Evolutionary conservation across 257 asterid species (phyloP), one percentile per base, ranked within the genome.

Genomic region (Fraxinus anomala): DNA sequence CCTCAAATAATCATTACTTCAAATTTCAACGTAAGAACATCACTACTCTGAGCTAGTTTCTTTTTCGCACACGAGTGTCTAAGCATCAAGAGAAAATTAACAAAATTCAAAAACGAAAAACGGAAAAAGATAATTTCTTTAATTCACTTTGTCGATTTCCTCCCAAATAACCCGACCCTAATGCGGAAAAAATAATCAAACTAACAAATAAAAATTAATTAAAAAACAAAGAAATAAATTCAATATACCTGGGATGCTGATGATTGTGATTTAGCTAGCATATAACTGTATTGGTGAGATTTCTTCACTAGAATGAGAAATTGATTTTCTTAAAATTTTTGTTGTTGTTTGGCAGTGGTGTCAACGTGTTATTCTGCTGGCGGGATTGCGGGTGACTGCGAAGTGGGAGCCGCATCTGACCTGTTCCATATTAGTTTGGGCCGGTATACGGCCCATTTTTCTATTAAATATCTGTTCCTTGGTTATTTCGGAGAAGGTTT

Each of bases 231-330:
- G 74, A 24, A 33, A 75, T 66, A 26, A 76, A 17, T 34, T 42
- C 40, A 74, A 81, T 76, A 77, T 83, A 93, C 98, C 98, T 80
- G 87, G 77, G 89, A 73, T 11, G 85, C 66, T 26, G 86, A 73
- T 33, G 79, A 51, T 73, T 79, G 84, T 44, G 83, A 70, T 78
- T 93, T 93, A 6, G 90, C 82, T 39, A 86, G 81, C 97, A 92
- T 88, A 16, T 6, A 68, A 70, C 13, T 67, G 14, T 33, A 63
- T 63, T 63, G 34, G 34, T 74, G 73, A 77, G 73, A 24, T 3
- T 24, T 47, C 79, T 59, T 78, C 70, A 5, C 17, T 63, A 28
- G n/a, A 71, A n/a, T 4, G 42, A 66, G 16, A 34, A 65, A 34
- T 65, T 28, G 51, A 23, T 71, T 75, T 6, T 6, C 73, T 51